Base-by-base conservation (phyloP, 495 filamentous ascomycete species). In the Podospora sp. region DNA sequence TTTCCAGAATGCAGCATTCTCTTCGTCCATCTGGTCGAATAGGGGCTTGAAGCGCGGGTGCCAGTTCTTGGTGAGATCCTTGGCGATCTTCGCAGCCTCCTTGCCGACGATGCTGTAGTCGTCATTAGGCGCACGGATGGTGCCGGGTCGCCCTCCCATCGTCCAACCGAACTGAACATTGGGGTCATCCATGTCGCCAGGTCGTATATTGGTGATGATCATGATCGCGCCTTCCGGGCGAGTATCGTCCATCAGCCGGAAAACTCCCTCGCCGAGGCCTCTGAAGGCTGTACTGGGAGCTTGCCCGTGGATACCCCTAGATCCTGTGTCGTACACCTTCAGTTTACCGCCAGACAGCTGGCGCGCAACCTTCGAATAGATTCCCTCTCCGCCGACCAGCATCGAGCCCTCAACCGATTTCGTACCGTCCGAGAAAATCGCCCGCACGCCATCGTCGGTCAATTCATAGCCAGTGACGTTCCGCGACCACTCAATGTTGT, bases 1-100 rank as follows among this genome's bases (percentile, higher is more conserved):
- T 67, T 85, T 85, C 83, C 83, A 86, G 69, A 85, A 85, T 0
- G 83, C 82, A 0, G 83, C 81, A 68, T 86, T 83, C 0, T 64
- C 66, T 63, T 82, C 82, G 16, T 67, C 65, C 82, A 85, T 85
- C 57, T 85, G 58, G 5, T 85, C 81, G 65, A 87, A 78, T 1
- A 87, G 76, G 5, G 83, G 80, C 72, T 77, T 80, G 61, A 85
- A 63, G 11, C 78, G 70, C 16, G 79, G 77, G 67, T 85, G 80
- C 84, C 84, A 87, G 36, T 81, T 61, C 63, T 70, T 68, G 27
- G 82, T 82, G 1, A 86, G 68, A 20, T 63, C 69, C 70, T 83
- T 84, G 18, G 83, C 84, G 3, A 87, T 78, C 7, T 82, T 73
- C 0, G 84, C 85, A 5, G 85, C 85, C 29, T 72, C 69, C 36